Evolutionary conservation across 139 green algal species (phyloP).

Genomic region (Tetradesmus obliquus): DNA sequence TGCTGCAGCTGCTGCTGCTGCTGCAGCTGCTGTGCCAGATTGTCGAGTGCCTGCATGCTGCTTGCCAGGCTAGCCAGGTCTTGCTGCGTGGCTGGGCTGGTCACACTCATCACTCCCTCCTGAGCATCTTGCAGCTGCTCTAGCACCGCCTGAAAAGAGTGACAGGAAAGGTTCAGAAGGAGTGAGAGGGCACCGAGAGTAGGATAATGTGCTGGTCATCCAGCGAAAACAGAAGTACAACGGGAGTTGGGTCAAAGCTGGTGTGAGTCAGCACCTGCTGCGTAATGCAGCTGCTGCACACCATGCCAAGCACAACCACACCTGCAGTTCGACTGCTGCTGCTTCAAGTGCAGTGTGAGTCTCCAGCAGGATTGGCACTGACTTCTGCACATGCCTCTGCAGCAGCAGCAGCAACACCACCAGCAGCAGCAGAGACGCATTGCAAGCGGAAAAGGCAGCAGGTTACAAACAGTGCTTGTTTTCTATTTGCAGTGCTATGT

Average conservation of each 20-base stretch:
- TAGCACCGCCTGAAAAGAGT: neutral
- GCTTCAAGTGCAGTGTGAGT: constrained; percentile 14
- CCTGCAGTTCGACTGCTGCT: constrained; percentile 11
- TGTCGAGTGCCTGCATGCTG: neutral
- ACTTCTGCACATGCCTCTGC: constrained; percentile 27
- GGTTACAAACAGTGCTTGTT: too few relatives aligned
- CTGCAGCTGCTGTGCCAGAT: neutral
- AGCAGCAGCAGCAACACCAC: neutral
- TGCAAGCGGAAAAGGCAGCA: neutral
- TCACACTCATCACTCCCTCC: constrained; percentile 21
- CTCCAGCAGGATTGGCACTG: constrained; percentile 1
- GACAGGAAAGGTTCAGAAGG: neutral
- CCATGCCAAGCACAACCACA: neutral
- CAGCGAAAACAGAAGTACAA: neutral
- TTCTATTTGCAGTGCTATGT: neutral
- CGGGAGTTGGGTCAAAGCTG: neutral
- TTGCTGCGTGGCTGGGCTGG: constrained; percentile 29
- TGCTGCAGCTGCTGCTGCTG: neutral
- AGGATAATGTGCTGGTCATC: neutral
- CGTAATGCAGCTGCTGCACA: neutral
- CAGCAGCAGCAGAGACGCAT: neutral
- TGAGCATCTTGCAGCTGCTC: constrained; percentile 30
- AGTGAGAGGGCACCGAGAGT: too few relatives aligned
- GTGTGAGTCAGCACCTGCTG: neutral
- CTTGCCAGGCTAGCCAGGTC: neutral